Evolutionary conservation across 768 basidiomycete species (phyloP), one percentile per base, ranked within the genome.

Genomic region (Macrolepiota dolichaula): DNA sequence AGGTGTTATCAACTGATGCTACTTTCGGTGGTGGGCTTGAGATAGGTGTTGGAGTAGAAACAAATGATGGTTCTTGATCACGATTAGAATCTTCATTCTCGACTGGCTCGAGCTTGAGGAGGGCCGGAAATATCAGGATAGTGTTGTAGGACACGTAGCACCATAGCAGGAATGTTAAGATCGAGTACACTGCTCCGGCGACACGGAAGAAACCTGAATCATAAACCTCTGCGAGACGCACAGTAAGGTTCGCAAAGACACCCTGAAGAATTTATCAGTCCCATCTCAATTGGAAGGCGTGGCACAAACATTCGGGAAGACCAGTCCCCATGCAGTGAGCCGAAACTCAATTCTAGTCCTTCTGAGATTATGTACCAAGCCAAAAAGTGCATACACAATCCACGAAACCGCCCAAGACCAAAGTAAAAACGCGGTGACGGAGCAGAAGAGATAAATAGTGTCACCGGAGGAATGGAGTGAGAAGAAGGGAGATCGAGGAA

Each of bases 371-470:
- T 82, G 69, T 42, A 71, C 69, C 1, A 88, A 65, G 11, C 77
- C 83, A 36, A 88, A 72, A 6, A 86, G 55, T 0, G 82, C 85
- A 67, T 79, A 85, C 4, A 84, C 49, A 35, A 87, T 74, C 84
- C 86, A 88, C 82, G 85, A 82, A 1, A 81, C 80, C 3, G 83
- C 85, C 51, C 88, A 70, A 0, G 81, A 76, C 89, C 89, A 90
- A 7, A 89, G 70, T 2, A 78, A 62, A 65, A 88, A 81, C 13
- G 85, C 73, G 10, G 71, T 59, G 63, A 78, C 78, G n/a, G 82
- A 67, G 61, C 81, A 81, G 3, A 84, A 49, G 5, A 78, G 73
- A 54, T 83, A 69, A 29, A 87, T 71, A 51, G 71, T 74, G 11
- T 67, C 65, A 9, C 73, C 73, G 1, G 77, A 73, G 10, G 66